phyloP scores from a whole-genome alignment of 129 eudicot genomes.

The Centrapalus pauciflorus region DNA sequence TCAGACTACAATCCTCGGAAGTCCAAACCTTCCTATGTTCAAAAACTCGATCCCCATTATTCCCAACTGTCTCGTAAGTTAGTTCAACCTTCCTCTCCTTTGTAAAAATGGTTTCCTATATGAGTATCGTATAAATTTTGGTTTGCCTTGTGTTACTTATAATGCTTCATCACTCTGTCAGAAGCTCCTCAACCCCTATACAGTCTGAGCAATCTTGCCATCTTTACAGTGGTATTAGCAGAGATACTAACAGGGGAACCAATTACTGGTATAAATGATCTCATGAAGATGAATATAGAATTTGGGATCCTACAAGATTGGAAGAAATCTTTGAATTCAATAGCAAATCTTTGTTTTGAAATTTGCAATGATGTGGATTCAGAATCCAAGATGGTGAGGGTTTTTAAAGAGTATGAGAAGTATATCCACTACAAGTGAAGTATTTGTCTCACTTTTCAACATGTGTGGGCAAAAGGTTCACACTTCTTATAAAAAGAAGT shows the following conservation, averaged over 20 bases:
- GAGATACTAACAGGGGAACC: constrained; percentile 12
- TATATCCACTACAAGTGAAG: too few species aligned
- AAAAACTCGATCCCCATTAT: too few species aligned
- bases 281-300: not conserved
- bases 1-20: not conserved
- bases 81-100: not conserved
- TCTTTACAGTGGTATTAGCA: constrained; percentile 7
- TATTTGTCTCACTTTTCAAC: too few species aligned
- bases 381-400: constrained; percentile 12
- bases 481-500: too few species aligned
- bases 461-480: too few species aligned
- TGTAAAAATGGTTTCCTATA: too few species aligned
- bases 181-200: constrained; percentile 6
- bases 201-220: not conserved
- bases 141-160: too few species aligned
- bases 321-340: not conserved
- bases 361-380: constrained; percentile 14
- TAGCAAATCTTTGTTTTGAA: not conserved
- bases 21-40: not conserved
- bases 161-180: not conserved
- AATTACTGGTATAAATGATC: not conserved
- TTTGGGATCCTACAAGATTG: not conserved
- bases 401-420: not conserved
- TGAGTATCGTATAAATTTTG: too few species aligned
- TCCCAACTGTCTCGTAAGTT: too few species aligned